A percentile compares a stretch with the other conserved stretches of the same genome.
These are phyloP conservation scores for Sugiyamaella grinbergsii DNA, from an alignment of 1,139 yeast species.

Conservation along the genomic window DNA sequence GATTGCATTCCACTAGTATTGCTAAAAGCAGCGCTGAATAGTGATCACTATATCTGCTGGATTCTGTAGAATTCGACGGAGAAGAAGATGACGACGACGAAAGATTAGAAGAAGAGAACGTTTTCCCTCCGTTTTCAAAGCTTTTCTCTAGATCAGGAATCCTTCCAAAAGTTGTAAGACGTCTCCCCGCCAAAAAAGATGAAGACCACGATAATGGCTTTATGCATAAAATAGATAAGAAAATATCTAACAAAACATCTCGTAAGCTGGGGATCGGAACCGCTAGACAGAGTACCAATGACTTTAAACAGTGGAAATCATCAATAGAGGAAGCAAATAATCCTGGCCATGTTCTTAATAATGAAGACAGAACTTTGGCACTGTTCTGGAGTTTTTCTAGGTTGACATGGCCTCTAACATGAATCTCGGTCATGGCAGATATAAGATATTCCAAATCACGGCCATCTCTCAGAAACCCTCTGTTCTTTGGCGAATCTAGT, in stretches of 20 bases:
- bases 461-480: constrained; percentile 61
- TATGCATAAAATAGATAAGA: constrained; percentile 68
- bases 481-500: constrained; percentile 60
- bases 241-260: constrained; percentile 66
- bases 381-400: constrained; percentile 61
- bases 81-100: not conserved
- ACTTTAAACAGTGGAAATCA: constrained; percentile 57
- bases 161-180: constrained; percentile 39
- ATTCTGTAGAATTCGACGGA: not conserved
- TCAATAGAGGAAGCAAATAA: constrained; percentile 64
- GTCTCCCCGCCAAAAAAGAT: constrained; percentile 43
- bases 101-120: constrained; percentile 2
- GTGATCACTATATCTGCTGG: constrained; percentile 47
- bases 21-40: constrained; percentile 61
- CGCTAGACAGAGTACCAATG: constrained; percentile 62
- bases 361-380: constrained; percentile 60
- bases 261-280: constrained; percentile 60
- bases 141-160: constrained; percentile 29
- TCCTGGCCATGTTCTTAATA: constrained; percentile 79
- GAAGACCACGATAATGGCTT: constrained; percentile 62
- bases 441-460: constrained; percentile 64
- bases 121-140: constrained; percentile 17
- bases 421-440: constrained; percentile 64
- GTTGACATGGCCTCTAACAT: constrained; percentile 49
- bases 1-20: constrained; percentile 57